phyloP scores from a whole-genome alignment of 2,329 filamentous ascomycete species.

The Catunica adiposa region DNA sequence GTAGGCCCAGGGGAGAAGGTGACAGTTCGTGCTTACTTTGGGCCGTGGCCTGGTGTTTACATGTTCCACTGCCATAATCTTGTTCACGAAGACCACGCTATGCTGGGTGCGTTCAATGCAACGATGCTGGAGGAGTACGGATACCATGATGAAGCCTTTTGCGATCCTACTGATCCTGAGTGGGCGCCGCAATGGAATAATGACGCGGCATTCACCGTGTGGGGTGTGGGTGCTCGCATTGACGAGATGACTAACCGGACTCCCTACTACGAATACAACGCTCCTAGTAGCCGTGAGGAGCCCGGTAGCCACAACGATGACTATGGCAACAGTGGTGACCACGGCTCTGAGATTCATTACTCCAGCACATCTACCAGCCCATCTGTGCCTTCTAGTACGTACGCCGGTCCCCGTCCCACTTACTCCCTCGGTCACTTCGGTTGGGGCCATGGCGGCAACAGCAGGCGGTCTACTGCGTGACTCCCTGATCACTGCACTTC shows the following conservation, averaged over 20 bases:
- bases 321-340: background rate
- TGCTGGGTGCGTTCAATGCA: constrained; percentile 32
- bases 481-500: background rate
- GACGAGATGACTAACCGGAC: constrained; percentile 4
- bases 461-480: background rate
- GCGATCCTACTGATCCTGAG: constrained; percentile 24
- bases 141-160: constrained; percentile 24
- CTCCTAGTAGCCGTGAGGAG: background rate
- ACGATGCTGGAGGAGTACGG: constrained; percentile 23
- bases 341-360: background rate
- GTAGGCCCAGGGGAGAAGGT: constrained; percentile 34
- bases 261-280: constrained; percentile 10
- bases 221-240: constrained; percentile 5
- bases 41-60: constrained; percentile 36
- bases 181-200: constrained; percentile 18
- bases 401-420: background rate
- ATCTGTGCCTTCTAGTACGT: background rate
- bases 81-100: constrained; percentile 29
- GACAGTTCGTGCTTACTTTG: constrained; percentile 33
- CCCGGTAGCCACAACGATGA: background rate
- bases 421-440: background rate
- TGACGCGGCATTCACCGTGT: background rate
- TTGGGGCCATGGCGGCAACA: background rate
- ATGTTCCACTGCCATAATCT: constrained; percentile 34
- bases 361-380: background rate